These are phyloP conservation scores for Aspergillus fructus DNA, from an alignment of 2,329 filamentous ascomycete genomes.

Conservation along the genomic window DNA sequence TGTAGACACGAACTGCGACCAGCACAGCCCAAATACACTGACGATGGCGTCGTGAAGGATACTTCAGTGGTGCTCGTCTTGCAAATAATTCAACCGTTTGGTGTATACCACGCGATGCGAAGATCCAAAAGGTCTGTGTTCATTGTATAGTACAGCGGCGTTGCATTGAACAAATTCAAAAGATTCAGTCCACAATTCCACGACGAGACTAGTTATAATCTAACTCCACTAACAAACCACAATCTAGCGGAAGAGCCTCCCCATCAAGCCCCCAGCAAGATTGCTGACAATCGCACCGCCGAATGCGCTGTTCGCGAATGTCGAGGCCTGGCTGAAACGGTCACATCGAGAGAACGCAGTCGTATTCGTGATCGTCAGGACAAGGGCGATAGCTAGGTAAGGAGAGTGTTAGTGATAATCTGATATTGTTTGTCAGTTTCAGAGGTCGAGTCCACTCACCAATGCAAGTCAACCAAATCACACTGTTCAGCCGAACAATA, in stretches of 20 bases:
- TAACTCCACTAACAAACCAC: not conserved
- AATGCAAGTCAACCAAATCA: slow-evolving; percentile 53
- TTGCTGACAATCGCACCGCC: slow-evolving; percentile 55
- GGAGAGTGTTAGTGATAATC: not conserved
- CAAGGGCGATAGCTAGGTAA: slow-evolving; percentile 46
- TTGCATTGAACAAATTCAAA: not conserved
- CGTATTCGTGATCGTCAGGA: slow-evolving; percentile 53
- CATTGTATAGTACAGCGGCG: too few species aligned
- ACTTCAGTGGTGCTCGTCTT: too few species aligned
- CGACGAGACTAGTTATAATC: not conserved
- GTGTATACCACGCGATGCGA: too few species aligned
- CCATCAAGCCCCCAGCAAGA: slow-evolving; percentile 55
- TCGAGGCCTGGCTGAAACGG: slow-evolving; percentile 58
- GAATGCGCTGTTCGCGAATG: slow-evolving; percentile 56
- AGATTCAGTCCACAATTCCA: not conserved
- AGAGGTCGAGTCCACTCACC: slow-evolving; percentile 37
- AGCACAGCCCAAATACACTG: too few species aligned
- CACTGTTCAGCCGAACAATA: slow-evolving; percentile 45
- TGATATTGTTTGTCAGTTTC: too few species aligned
- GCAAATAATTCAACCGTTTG: too few species aligned
- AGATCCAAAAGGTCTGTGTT: too few species aligned
- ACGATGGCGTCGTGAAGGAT: too few species aligned
- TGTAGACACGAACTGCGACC: too few species aligned
- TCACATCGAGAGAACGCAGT: slow-evolving; percentile 53
- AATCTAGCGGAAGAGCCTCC: slow-evolving; percentile 52